Conservation (phyloP, 108 stramenopile genomes). For the Epithemia pelagica region DNA sequence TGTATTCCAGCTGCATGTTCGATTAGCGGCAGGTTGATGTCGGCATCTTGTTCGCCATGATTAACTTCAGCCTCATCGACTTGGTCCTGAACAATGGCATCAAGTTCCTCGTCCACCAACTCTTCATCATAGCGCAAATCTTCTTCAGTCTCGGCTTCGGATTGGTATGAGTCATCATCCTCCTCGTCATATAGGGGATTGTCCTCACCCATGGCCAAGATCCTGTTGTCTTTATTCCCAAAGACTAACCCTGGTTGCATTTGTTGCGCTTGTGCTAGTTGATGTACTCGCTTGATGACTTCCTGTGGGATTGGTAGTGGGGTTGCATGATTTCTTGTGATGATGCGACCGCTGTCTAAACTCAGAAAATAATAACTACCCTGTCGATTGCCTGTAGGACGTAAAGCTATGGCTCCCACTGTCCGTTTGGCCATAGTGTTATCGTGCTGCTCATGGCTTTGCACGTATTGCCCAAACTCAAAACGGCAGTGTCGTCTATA, state of each 20-base stretch:
- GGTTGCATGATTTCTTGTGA: neutral
- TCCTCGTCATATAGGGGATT: too few relatives aligned
- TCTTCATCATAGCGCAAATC: too few relatives aligned
- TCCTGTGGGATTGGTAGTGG: conserved; percentile 27
- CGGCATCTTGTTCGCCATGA: conserved; percentile 49
- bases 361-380: conserved; percentile 27
- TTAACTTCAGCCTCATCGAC: conserved; percentile 41
- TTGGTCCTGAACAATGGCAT: conserved; percentile 42
- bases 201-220: conserved; percentile 15
- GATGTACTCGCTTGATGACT: conserved; percentile 19
- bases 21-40: conserved; percentile 33
- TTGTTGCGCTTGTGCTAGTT: neutral
- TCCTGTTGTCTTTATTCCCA: neutral
- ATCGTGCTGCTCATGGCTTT: conserved; percentile 21
- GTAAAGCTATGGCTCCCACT: conserved; percentile 10
- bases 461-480: conserved; percentile 10
- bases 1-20: conserved; percentile 28
- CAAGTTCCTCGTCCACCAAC: too few relatives aligned
- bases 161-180: too few relatives aligned
- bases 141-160: too few relatives aligned
- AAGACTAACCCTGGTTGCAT: conserved; percentile 1
- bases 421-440: conserved; percentile 19
- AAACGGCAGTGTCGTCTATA: neutral
- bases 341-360: conserved; percentile 17
- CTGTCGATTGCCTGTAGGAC: conserved; percentile 34